Base-by-base conservation (phyloP, 768 basidiomycete genomes). In the Saitozyma sp. region DNA sequence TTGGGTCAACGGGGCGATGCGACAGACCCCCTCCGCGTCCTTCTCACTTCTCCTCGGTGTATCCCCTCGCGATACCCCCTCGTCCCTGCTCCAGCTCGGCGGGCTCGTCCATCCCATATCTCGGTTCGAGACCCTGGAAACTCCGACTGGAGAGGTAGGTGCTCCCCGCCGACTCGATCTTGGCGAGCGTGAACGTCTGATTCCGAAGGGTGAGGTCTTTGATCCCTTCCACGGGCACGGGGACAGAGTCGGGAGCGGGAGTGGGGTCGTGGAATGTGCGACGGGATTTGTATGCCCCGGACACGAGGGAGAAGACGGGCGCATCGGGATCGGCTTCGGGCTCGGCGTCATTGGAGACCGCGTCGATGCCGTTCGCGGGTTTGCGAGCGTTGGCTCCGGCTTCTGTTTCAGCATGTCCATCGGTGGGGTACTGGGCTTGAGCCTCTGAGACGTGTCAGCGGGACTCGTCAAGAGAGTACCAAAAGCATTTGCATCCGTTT, bases 1-100 rank as follows among this genome's bases (percentile, higher is more conserved):
- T 29, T 29, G 29, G 5, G 29, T 29, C 29, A 29, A 2, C 29
- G 29, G 2, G 29, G 29, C 29, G 29, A 29, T 5, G 29, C 29
- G 29, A 29, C 29, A 29, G 29, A 29, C 29, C 29, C 29, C 29
- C 29, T 29, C n/a, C 2, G 45, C 45, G 42, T 10, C 17, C 46
- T 16, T 45, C 16, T 52, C 37, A 52, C 45, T 63, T 69, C 53
- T 89, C 88, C 52, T 84, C 84, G 11, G 73, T 78, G 76, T 98
- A 97, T 9, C 89, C 91, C 64, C 88, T 84, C 45, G 95, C 92
- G 51, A 95, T 88, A 6, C 95, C 95, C 67, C 85, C 89, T 51
- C 92, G 81, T 0, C 95, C 95, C 77, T 95, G 90, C 80, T 96
- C 91, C 62, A 98, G 78, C 46, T 88, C 77, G 64, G 89, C 85